These are phyloP conservation scores for Fusarium avenaceum DNA, from an alignment of 2,329 filamentous ascomycete species.

Conservation along the genomic window DNA sequence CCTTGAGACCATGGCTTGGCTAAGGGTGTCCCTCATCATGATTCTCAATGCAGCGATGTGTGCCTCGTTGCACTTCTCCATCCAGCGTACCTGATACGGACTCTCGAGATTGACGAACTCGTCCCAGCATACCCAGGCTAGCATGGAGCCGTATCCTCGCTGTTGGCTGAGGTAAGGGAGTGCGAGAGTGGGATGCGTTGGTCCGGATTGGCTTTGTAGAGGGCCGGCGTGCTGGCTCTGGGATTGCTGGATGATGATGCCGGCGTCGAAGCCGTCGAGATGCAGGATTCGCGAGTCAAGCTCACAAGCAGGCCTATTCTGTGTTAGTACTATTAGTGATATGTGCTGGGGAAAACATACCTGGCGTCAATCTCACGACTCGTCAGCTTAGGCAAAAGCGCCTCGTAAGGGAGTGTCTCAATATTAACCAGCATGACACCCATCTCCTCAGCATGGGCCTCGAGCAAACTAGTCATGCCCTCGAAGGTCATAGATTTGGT, in stretches of 20 bases:
- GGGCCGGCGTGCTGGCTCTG: constrained; percentile 18
- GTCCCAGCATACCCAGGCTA: constrained; percentile 29
- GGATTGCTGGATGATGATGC: constrained; percentile 28
- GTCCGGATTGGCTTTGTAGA: constrained; percentile 6
- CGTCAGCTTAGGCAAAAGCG: constrained; percentile 2
- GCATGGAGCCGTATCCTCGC: constrained; percentile 14
- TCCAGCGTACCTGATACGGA: constrained; percentile 19
- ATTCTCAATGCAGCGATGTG: constrained; percentile 16
- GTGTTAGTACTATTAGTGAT: background rate
- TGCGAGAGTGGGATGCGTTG: constrained; percentile 6
- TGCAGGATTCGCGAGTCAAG: constrained; percentile 17
- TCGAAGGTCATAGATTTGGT: constrained; percentile 27
- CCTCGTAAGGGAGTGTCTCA: constrained; percentile 18
- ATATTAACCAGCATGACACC: constrained; percentile 25
- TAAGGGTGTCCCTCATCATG: constrained; percentile 25
- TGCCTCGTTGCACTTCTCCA: constrained; percentile 29
- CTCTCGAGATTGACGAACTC: constrained; percentile 28
- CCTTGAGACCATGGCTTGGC: constrained; percentile 1
- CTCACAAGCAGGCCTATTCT: background rate
- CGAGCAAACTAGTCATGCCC: background rate
- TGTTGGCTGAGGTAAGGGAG: constrained; percentile 22
- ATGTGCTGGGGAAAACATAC: background rate
- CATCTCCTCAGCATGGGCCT: constrained; percentile 21
- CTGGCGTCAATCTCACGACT: constrained; percentile 1
- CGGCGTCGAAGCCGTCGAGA: constrained; percentile 21